These are phyloP conservation scores for Coelastrella sp. DNA, from an alignment of 139 green algal species.

Conservation along the genomic window DNA sequence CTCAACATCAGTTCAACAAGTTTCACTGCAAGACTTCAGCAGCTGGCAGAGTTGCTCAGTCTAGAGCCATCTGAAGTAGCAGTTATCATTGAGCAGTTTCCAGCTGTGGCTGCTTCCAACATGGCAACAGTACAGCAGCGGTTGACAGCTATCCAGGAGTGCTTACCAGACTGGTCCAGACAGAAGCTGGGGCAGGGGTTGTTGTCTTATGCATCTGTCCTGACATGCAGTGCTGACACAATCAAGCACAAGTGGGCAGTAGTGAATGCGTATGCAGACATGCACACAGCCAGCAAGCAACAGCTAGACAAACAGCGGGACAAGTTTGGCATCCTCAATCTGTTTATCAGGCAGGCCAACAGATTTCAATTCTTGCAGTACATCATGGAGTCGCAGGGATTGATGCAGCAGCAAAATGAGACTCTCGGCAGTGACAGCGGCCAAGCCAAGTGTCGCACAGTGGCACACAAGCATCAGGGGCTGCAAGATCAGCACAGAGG, in stretches of 20 bases:
- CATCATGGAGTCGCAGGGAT: not conserved
- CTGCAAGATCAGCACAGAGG: too few species aligned
- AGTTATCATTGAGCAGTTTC: not conserved
- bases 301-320: constrained; percentile 1
- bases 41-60: not conserved
- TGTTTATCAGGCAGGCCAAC: not conserved
- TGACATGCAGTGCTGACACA: not conserved
- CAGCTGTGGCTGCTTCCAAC: not conserved
- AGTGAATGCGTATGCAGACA: not conserved
- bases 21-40: not conserved
- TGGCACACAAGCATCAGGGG: too few species aligned
- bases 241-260: constrained; percentile 8
- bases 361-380: constrained; percentile 13
- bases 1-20: not conserved
- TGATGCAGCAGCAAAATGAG: not conserved
- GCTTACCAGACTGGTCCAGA: not conserved
- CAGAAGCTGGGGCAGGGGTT: constrained; percentile 2
- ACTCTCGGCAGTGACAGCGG: too few species aligned
- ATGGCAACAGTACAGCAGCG: not conserved
- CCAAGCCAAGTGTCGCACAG: too few species aligned
- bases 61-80: not conserved
- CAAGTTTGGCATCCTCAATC: not conserved
- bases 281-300: not conserved
- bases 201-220: not conserved
- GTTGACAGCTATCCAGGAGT: not conserved